Evolutionary conservation across 495 filamentous ascomycete species (phyloP).

Genomic region (Astrothelium macrocarpum): DNA sequence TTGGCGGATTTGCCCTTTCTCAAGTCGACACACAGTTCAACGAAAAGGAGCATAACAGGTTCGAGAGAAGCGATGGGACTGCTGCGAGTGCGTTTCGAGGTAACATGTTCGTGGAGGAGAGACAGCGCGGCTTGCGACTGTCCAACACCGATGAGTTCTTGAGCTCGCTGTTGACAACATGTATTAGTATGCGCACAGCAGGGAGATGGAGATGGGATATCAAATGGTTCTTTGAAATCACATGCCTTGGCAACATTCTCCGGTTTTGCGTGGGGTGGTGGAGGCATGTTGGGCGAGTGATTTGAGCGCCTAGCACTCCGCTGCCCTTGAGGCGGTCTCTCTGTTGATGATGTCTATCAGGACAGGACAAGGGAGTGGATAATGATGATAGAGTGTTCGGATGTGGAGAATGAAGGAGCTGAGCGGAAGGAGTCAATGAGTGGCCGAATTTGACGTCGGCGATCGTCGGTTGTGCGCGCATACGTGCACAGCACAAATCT

Average conservation of each 20-base stretch:
- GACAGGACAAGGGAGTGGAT: background rate
- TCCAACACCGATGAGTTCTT: constrained; percentile 95
- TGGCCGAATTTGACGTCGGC: constrained; percentile 5
- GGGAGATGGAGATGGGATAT: background rate
- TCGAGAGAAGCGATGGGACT: constrained; percentile 93
- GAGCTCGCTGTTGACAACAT: constrained; percentile 56
- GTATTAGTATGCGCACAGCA: constrained; percentile 8
- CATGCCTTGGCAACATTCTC: constrained; percentile 94
- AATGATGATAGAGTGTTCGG: background rate
- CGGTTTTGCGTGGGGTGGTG: constrained; percentile 89
- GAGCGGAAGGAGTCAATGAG: background rate
- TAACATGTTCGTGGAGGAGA: constrained; percentile 97
- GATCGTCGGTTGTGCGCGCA: constrained; percentile 7
- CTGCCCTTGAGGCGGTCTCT: background rate
- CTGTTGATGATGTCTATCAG: background rate
- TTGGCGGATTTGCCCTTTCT: constrained; percentile 97
- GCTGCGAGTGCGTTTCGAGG: constrained; percentile 92
- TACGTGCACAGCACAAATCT: background rate
- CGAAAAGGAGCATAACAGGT: constrained; percentile 95
- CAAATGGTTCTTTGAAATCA: background rate
- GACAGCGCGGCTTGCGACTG: constrained; percentile 85
- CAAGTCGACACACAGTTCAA: constrained; percentile 91
- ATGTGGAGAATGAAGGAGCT: background rate
- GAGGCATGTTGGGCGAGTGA: constrained; percentile 65
- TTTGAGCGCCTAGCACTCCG: background rate